Conservation (phyloP, 768 basidiomycete genomes). For the Rubroboletus satanas region DNA sequence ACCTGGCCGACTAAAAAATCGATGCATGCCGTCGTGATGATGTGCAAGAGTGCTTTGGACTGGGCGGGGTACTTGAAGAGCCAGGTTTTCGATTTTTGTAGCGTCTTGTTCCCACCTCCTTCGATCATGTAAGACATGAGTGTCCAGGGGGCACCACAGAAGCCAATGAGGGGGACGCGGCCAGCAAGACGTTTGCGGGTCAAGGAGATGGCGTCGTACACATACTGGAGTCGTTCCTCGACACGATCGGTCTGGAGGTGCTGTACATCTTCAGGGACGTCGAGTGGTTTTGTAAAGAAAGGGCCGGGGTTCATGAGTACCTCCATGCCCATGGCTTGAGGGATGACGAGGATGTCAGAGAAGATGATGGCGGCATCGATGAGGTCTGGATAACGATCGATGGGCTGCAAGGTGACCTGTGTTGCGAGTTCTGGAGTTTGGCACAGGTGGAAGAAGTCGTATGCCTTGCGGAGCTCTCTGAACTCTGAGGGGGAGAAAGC, state of each 20-base stretch:
- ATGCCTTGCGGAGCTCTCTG: slow-evolving; percentile 73
- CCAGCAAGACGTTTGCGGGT: slow-evolving; percentile 80
- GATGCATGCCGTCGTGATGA: slow-evolving; percentile 86
- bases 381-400: slow-evolving; percentile 79
- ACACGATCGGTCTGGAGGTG: slow-evolving; percentile 71
- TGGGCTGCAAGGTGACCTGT: slow-evolving; percentile 90
- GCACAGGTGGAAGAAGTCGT: slow-evolving; percentile 96
- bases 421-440: slow-evolving; percentile 86
- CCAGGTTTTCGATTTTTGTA: slow-evolving; percentile 93
- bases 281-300: slow-evolving; percentile 81
- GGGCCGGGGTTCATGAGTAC: slow-evolving; percentile 94
- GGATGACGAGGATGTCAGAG: slow-evolving; percentile 95
- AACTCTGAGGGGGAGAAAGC: slow-evolving; percentile 58
- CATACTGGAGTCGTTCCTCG: slow-evolving; percentile 82
- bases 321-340: slow-evolving; percentile 96
- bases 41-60: slow-evolving; percentile 69
- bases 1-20: slow-evolving; percentile 92
- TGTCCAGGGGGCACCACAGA: slow-evolving; percentile 98
- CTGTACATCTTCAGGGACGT: slow-evolving; percentile 66
- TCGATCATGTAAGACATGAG: slow-evolving; percentile 98
- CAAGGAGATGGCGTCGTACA: slow-evolving; percentile 86
- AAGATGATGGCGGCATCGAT: slow-evolving; percentile 98
- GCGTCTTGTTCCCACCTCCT: slow-evolving; percentile 88
- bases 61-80: slow-evolving; percentile 85
- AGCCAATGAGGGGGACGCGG: slow-evolving; percentile 93